phyloP scores from a whole-genome alignment of 2,329 filamentous ascomycete species.

The Cercospora sp. region DNA sequence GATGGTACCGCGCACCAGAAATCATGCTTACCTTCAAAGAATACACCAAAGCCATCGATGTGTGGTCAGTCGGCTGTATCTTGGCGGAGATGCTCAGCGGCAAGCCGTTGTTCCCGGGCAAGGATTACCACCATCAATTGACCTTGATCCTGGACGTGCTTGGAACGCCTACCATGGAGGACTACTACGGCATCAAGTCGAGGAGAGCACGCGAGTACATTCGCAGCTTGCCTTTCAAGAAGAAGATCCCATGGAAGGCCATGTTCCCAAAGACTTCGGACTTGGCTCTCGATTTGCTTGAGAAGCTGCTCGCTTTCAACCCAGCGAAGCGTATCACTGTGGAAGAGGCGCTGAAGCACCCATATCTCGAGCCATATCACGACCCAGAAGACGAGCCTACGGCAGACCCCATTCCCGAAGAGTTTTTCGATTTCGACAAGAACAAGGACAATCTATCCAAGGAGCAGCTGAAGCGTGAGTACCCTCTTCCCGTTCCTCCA shows the following conservation, averaged over 20 bases:
- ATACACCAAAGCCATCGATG: constrained; percentile 98
- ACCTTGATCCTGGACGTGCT: constrained; percentile 96
- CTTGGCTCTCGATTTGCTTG: constrained; percentile 85
- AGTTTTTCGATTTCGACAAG: constrained; percentile 99
- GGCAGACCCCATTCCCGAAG: constrained; percentile 92
- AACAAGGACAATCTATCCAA: constrained; percentile 99
- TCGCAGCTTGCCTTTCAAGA: constrained; percentile 96
- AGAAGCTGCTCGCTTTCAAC: constrained; percentile 96
- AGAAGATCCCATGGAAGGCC: constrained; percentile 97
- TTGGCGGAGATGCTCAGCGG: constrained; percentile 98
- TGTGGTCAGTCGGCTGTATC: constrained; percentile 98
- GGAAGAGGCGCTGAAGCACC: constrained; percentile 94
- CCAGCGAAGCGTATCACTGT: constrained; percentile 98
- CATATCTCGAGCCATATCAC: constrained; percentile 97
- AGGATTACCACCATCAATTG: constrained; percentile 98
- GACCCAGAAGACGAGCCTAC: constrained; percentile 98
- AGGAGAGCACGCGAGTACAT: constrained; percentile 97
- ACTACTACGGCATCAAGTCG: constrained; percentile 99
- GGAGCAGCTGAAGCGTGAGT: constrained; percentile 87
- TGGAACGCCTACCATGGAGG: constrained; percentile 98
- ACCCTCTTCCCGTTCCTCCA: neutral
- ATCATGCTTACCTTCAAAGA: constrained; percentile 99
- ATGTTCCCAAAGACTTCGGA: constrained; percentile 99
- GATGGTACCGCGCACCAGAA: constrained; percentile 98
- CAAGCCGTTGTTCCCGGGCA: constrained; percentile 96